Evolutionary conservation across 1,284 basidiomycete genomes (phyloP), one percentile per base, ranked within the genome.

Genomic region (Agaricales sp.): DNA sequence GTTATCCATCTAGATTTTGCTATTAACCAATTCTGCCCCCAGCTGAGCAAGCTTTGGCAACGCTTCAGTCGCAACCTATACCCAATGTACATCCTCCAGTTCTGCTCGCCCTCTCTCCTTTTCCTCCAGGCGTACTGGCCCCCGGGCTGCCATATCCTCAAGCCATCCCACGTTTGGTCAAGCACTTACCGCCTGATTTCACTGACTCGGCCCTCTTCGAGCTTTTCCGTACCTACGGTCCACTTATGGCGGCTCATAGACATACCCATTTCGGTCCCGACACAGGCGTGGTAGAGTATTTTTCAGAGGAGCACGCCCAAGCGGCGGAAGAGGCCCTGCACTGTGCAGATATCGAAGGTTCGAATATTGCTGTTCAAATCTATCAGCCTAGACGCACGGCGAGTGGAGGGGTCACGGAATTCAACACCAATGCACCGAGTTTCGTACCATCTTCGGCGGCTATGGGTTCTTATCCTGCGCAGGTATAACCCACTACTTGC

Each of bases 1-100:
- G 22, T 43, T 58, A 30, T 52, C 23, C 41, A 3, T 47, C 51
- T 50, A 43, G 3, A 26, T 52, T 22, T 49, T 11, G 26, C 56
- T 47, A 51, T 55, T 47, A 14, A 52, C 38, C 30, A 12, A 11
- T 37, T 18, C 43, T 53, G 50, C 58, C 4, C 61, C n/a, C n/a
- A 92, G 91, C 89, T 55, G 91, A 94, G 67, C 91, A 89, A 65
- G 91, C 90, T 2, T 71, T 92, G 13, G 84, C 88, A 13, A 89
- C 85, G 12, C 71, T 93, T 30, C 80, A 88, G 61, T 77, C 76
- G 54, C 83, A 87, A 57, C 77, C 80, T 30, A 72, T 90, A 45
- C 76, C 78, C 45, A 73, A 71, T 53, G 57, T 78, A 46, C 61
- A 71, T 37, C 77, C 81, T 21, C 67, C 75, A 47, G 74, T 78